Evolutionary conservation across 257 asterid species (phyloP).

Genomic region (Cynanchum wilfordii): DNA sequence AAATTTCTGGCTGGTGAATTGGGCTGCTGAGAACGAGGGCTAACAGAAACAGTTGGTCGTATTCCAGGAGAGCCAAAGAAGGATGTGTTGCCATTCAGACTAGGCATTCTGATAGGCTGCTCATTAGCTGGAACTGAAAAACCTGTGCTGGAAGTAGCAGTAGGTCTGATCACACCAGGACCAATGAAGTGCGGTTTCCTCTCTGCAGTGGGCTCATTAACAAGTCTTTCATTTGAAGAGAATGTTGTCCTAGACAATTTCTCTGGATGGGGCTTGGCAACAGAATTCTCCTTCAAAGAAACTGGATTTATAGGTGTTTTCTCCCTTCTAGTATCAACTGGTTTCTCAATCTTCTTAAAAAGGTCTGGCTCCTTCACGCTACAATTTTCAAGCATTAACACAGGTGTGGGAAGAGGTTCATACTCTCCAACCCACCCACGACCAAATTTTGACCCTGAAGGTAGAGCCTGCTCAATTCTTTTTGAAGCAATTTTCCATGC

Average conservation of each 20-base stretch:
- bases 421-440: constrained; percentile 99
- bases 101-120: constrained; percentile 39
- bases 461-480: constrained; percentile 83
- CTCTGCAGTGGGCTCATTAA: constrained; percentile 30
- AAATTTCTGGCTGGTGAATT: constrained; percentile 38
- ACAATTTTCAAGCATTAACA: constrained; percentile 56
- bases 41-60: constrained; percentile 31
- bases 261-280: constrained; percentile 12
- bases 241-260: constrained; percentile 1
- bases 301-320: constrained; percentile 22
- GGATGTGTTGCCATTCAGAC: constrained; percentile 39
- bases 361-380: constrained; percentile 59
- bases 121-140: constrained; percentile 21
- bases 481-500: constrained; percentile 88
- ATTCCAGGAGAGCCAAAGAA: constrained; percentile 43
- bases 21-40: constrained; percentile 41
- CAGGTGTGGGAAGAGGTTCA: constrained; percentile 85
- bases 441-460: constrained; percentile 77
- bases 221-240: constrained; percentile 25
- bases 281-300: constrained; percentile 29
- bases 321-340: constrained; percentile 32
- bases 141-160: constrained; percentile 29
- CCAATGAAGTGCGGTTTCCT: constrained; percentile 38
- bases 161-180: constrained; percentile 40
- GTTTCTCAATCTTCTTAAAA: constrained; percentile 35